phyloP scores from a whole-genome alignment of 805 yeast species.

The Lipomyces mesembrius region DNA sequence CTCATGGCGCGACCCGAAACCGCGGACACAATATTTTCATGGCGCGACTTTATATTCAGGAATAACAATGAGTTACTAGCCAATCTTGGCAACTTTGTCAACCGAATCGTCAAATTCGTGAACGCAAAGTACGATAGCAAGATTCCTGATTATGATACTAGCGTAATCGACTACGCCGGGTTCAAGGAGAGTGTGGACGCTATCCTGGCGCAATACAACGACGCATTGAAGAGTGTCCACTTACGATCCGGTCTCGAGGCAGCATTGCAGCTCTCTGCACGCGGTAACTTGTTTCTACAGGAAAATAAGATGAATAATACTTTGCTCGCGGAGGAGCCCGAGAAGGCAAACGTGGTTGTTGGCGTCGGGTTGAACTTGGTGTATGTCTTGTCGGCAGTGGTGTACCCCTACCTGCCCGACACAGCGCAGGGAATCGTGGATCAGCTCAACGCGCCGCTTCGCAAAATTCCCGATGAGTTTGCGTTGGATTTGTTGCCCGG shows the following conservation, averaged over 20 bases:
- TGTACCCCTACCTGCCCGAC: conserved; percentile 90
- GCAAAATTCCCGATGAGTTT: conserved; percentile 77
- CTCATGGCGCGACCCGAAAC: conserved; percentile 93
- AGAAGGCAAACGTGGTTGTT: conserved; percentile 85
- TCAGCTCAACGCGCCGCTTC: conserved; percentile 81
- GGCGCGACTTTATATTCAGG: conserved; percentile 93
- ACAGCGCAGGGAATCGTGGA: conserved; percentile 69
- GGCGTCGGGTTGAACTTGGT: conserved; percentile 89
- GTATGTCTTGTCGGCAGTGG: conserved; percentile 79
- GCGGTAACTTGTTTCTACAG: conserved; percentile 95
- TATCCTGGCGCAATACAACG: conserved; percentile 64
- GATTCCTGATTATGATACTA: conserved; percentile 67
- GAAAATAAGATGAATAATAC: conserved; percentile 94
- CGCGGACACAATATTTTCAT: conserved; percentile 94
- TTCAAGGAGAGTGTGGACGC: conserved; percentile 62
- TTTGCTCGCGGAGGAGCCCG: conserved; percentile 74
- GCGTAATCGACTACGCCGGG: conserved; percentile 52
- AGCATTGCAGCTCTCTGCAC: conserved; percentile 87
- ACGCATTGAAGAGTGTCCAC: conserved; percentile 75
- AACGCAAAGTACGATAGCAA: conserved; percentile 91
- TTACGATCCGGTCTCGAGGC: conserved; percentile 87
- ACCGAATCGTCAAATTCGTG: conserved; percentile 88
- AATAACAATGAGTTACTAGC: conserved; percentile 94
- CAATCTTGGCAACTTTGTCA: conserved; percentile 94
- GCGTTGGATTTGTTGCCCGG: conserved; percentile 71